Percentiles rank a stretch among this genome's conserved stretches.
These are phyloP conservation scores for Meyerozyma sp. DNA, from an alignment of 1,139 yeast species.

Conservation along the genomic window DNA sequence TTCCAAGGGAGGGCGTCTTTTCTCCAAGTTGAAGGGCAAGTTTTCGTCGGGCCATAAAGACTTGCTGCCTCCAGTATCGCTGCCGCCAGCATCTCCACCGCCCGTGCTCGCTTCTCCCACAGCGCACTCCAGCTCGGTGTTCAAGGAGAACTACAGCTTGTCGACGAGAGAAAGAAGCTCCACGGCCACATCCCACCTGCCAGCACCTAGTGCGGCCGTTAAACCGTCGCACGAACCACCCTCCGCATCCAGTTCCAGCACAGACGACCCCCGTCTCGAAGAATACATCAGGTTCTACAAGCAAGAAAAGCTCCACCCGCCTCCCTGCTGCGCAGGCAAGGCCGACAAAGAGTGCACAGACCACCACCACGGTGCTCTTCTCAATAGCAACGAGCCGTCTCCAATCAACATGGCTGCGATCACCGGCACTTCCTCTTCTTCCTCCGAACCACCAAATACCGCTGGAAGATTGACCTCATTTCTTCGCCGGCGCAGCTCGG, in stretches of 20 bases:
- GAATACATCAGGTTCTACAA: slow-evolving; percentile 52
- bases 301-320: slow-evolving; percentile 21
- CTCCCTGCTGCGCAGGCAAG: slow-evolving; percentile 4
- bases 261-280: slow-evolving; percentile 49
- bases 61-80: slow-evolving; percentile 7
- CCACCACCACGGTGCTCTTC: slow-evolving; percentile 45
- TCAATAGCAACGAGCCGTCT: slow-evolving; percentile 13
- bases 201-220: slow-evolving; percentile 11
- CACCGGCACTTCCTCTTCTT: slow-evolving; percentile 4
- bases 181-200: slow-evolving; percentile 4
- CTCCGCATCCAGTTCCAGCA: background rate
- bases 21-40: slow-evolving; percentile 34
- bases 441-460: slow-evolving; percentile 3
- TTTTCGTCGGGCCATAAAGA: slow-evolving; percentile 16
- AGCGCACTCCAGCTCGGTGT: slow-evolving; percentile 2
- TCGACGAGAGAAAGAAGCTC: slow-evolving; percentile 8
- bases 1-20: slow-evolving; percentile 23
- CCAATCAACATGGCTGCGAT: slow-evolving; percentile 5
- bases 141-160: slow-evolving; percentile 10
- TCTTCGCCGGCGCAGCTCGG: slow-evolving; percentile 18
- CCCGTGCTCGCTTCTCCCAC: slow-evolving; percentile 3
- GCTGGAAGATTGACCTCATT: slow-evolving; percentile 21
- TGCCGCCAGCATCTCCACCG: slow-evolving; percentile 11
- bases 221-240: slow-evolving; percentile 4
- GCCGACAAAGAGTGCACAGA: slow-evolving; percentile 23